Percentiles rank a stretch among this genome's conserved stretches.
Evolutionary conservation across 2,329 filamentous ascomycete genomes (phyloP).

Genomic region (Cladosporium halotolerans): DNA sequence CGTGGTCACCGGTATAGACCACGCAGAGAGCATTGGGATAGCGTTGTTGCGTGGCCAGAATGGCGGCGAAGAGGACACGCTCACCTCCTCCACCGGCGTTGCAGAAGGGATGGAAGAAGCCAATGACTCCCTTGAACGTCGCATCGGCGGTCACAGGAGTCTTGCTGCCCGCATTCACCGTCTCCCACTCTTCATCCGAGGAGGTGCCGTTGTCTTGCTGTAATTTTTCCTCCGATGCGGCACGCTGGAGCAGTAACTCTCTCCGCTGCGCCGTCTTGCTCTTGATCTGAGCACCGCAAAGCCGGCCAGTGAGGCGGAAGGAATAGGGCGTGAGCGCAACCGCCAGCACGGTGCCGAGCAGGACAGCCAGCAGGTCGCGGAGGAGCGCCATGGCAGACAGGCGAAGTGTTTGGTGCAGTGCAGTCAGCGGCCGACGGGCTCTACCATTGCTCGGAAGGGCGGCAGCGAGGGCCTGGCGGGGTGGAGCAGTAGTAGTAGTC

Average conservation of each 20-base stretch:
- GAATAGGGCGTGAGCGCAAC: constrained; percentile 22
- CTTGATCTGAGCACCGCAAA: constrained; percentile 23
- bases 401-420: too few species aligned
- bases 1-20: constrained; percentile 93
- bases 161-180: constrained; percentile 50
- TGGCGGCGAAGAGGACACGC: constrained; percentile 91
- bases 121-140: constrained; percentile 78
- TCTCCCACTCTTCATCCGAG: constrained; percentile 64
- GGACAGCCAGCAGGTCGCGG: constrained; percentile 15
- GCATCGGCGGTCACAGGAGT: constrained; percentile 44
- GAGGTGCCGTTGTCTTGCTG: constrained; percentile 14
- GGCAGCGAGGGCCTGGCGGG: too few species aligned
- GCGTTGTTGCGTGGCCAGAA: constrained; percentile 79
- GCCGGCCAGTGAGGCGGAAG: constrained; percentile 20
- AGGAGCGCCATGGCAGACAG: constrained; percentile 2
- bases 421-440: too few species aligned
- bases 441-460: too few species aligned
- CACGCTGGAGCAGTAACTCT: constrained; percentile 25
- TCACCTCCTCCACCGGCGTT: constrained; percentile 96
- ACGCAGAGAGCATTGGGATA: constrained; percentile 86
- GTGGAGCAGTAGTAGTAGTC: too few species aligned
- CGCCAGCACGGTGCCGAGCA: constrained; percentile 19
- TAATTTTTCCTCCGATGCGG: constrained; percentile 21
- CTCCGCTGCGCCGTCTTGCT: constrained; percentile 27
- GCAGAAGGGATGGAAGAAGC: constrained; percentile 97